A percentile compares a stretch with the other conserved stretches of the same genome.
Conservation (phyloP, 139 green algal genomes). For the Nannochloris sp. region DNA sequence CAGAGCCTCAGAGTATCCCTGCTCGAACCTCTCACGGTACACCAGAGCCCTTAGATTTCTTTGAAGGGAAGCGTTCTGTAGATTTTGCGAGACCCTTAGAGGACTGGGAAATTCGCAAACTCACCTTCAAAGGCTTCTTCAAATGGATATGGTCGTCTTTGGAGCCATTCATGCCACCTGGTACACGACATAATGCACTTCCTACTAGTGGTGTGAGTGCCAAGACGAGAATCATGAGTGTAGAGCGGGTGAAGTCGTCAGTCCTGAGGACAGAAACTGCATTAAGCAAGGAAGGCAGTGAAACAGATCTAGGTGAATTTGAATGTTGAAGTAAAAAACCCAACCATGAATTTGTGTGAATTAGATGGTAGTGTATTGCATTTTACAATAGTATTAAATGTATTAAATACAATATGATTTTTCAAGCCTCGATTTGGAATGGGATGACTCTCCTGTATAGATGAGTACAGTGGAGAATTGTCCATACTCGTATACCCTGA, state of each 20-base stretch:
- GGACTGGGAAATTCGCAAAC: background rate
- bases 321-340: too few species aligned
- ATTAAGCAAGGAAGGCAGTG: too few species aligned
- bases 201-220: slow-evolving; percentile 13
- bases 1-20: background rate
- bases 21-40: slow-evolving; percentile 11
- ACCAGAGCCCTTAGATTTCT: background rate
- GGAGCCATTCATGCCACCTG: slow-evolving; percentile 15
- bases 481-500: too few species aligned
- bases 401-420: too few species aligned
- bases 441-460: too few species aligned
- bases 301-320: too few species aligned
- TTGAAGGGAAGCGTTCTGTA: slow-evolving; percentile 13
- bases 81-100: slow-evolving; percentile 23
- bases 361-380: too few species aligned
- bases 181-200: slow-evolving; percentile 13
- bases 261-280: too few species aligned
- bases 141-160: slow-evolving; percentile 11
- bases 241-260: background rate
- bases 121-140: slow-evolving; percentile 1
- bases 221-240: slow-evolving; percentile 6
- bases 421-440: too few species aligned
- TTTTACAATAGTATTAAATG: too few species aligned
- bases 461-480: too few species aligned
- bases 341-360: too few species aligned